Conservation (phyloP, 2,329 filamentous ascomycete genomes). For the Fusarium penzigii region DNA sequence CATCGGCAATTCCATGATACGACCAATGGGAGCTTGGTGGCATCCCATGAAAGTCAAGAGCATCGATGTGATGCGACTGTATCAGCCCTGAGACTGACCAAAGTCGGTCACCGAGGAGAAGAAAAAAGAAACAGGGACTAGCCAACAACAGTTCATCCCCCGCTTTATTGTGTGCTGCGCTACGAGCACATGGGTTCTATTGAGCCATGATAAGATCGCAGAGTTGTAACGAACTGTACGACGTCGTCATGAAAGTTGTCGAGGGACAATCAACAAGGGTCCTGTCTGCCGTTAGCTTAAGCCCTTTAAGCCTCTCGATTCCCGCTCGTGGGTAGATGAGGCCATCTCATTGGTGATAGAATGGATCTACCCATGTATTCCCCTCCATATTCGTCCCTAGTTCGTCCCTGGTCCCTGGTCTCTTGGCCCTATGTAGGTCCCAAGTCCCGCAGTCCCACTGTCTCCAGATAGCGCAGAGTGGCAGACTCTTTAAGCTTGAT, state of each 20-base stretch:
- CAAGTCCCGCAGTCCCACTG: conserved; percentile 12
- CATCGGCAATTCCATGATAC: too few species aligned
- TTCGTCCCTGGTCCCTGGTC: background rate
- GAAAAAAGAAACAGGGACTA: conserved; percentile 1
- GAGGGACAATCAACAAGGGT: background rate
- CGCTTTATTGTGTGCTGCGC: conserved; percentile 15
- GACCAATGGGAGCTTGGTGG: conserved; percentile 10
- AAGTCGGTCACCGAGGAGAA: conserved; percentile 25
- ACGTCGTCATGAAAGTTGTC: conserved; percentile 1
- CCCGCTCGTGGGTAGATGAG: conserved; percentile 22
- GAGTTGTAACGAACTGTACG: background rate
- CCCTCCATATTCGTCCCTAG: too few species aligned
- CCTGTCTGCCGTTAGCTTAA: conserved; percentile 7
- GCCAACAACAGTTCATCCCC: conserved; percentile 6
- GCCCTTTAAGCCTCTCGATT: conserved; percentile 9
- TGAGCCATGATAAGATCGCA: conserved; percentile 18
- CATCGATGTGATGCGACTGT: background rate
- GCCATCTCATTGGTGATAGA: conserved; percentile 16
- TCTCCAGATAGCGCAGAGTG: conserved; percentile 13
- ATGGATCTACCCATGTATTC: conserved; percentile 10
- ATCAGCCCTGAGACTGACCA: conserved; percentile 9
- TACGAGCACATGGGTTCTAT: background rate
- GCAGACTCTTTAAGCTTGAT: conserved; percentile 22
- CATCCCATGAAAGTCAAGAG: conserved; percentile 12
- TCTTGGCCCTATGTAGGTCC: background rate